These are phyloP conservation scores for Neotropicomus parvogracilis DNA, from an alignment of 1,284 basidiomycete species.

Conservation along the genomic window DNA sequence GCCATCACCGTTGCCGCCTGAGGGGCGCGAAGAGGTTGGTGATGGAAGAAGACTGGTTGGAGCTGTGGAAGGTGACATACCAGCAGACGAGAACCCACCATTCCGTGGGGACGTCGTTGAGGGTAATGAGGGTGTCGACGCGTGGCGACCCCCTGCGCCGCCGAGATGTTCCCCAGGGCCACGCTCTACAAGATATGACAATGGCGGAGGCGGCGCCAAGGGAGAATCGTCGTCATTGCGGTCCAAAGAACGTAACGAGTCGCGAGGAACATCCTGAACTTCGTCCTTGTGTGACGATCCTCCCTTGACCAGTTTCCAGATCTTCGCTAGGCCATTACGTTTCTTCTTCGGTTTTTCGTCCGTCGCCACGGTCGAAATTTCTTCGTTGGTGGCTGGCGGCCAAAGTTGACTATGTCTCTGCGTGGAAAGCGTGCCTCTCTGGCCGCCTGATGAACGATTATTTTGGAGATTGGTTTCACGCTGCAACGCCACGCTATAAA, in stretches of 20 bases:
- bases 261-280: constrained; percentile 11
- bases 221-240: constrained; percentile 64
- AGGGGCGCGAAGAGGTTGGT: constrained; percentile 63
- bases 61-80: constrained; percentile 66
- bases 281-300: constrained; percentile 44
- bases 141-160: constrained; percentile 46
- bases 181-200: constrained; percentile 78
- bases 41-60: constrained; percentile 71
- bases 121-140: constrained; percentile 65
- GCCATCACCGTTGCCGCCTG: constrained; percentile 54
- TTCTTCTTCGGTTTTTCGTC: constrained; percentile 59
- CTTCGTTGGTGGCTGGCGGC: constrained; percentile 42
- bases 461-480: constrained; percentile 51
- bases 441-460: constrained; percentile 42
- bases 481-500: constrained; percentile 65
- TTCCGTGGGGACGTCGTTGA: constrained; percentile 55
- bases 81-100: constrained; percentile 45
- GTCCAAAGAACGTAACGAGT: constrained; percentile 37
- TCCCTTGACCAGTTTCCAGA: constrained; percentile 75
- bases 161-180: constrained; percentile 46
- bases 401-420: constrained; percentile 54
- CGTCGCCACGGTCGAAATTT: constrained; percentile 20
- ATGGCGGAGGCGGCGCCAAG: constrained; percentile 78
- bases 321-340: constrained; percentile 77
- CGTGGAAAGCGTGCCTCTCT: constrained; percentile 38